Percentiles rank a stretch among this genome's conserved stretches.
Evolutionary conservation across 768 basidiomycete species (phyloP).

Genomic region (Nidularia pulvinata): DNA sequence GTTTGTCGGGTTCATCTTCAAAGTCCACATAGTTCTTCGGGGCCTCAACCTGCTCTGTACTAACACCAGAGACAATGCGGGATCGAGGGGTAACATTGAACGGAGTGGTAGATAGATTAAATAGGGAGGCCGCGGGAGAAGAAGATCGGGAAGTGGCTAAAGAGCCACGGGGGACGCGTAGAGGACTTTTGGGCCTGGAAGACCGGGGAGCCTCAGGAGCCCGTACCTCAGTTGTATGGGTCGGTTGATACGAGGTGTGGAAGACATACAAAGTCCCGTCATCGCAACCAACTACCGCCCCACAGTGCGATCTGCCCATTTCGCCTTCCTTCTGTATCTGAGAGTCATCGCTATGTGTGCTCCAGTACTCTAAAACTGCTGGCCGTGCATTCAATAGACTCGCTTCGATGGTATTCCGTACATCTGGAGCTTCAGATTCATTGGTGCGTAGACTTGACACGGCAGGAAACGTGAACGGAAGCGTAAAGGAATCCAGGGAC

Average conservation of each 20-base stretch:
- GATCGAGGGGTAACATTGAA: conserved; percentile 57
- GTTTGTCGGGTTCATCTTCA: conserved; percentile 76
- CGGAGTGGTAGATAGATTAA: conserved; percentile 26
- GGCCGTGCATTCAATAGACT: conserved; percentile 28
- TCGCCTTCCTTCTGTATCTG: background rate
- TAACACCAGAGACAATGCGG: conserved; percentile 71
- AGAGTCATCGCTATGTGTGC: conserved; percentile 1
- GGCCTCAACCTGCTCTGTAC: conserved; percentile 70
- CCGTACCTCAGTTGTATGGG: conserved; percentile 8
- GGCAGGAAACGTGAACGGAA: conserved; percentile 33
- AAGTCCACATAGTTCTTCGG: conserved; percentile 81
- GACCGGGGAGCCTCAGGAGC: conserved; percentile 10
- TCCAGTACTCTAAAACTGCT: conserved; percentile 28
- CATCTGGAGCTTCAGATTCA: conserved; percentile 4
- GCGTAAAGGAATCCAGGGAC: conserved; percentile 2
- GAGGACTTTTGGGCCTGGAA: conserved; percentile 14
- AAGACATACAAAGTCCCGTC: conserved; percentile 46
- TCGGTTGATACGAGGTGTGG: conserved; percentile 12
- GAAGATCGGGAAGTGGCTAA: conserved; percentile 22
- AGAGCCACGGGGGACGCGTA: conserved; percentile 14
- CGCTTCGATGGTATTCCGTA: conserved; percentile 18
- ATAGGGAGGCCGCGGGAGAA: conserved; percentile 37
- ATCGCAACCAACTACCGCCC: conserved; percentile 35
- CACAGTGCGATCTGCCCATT: conserved; percentile 5
- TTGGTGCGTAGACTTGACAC: conserved; percentile 9